A percentile compares a stretch with the other conserved stretches of the same genome.
Conservation (phyloP, 352 stramenopile genomes). For the Phytophthora sp. region DNA sequence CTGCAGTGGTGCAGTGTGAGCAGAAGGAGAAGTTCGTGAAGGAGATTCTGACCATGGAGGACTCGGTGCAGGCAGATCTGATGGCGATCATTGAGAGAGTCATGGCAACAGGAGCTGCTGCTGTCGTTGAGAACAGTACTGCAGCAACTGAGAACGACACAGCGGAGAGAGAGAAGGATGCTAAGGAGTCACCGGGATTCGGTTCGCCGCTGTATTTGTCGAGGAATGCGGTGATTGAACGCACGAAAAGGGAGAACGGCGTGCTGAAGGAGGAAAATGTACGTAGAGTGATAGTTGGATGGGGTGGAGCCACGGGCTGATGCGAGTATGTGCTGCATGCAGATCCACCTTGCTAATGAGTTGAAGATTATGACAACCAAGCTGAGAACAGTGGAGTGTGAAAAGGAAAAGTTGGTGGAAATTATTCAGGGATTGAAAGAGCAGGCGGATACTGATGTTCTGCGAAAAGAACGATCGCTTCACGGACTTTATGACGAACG, state of each 20-base stretch:
- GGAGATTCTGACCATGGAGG: conserved; percentile 70
- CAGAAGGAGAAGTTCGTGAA: conserved; percentile 59
- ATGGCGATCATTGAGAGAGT: conserved; percentile 70
- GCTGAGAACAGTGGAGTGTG: conserved; percentile 23
- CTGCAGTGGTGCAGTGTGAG: conserved; percentile 64
- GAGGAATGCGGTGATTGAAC: conserved; percentile 54
- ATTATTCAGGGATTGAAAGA: conserved; percentile 46
- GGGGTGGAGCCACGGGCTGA: not conserved
- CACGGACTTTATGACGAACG: conserved; percentile 59
- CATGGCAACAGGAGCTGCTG: conserved; percentile 27
- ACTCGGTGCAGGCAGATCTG: conserved; percentile 65
- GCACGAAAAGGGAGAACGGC: conserved; percentile 51
- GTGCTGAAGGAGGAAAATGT: conserved; percentile 75
- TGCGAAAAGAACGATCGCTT: conserved; percentile 65
- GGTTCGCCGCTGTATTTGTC: conserved; percentile 51
- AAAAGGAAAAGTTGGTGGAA: conserved; percentile 39
- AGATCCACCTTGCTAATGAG: conserved; percentile 51
- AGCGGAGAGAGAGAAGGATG: conserved; percentile 8
- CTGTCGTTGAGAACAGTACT: not conserved
- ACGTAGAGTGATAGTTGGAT: conserved; percentile 2
- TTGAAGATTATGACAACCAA: conserved; percentile 29
- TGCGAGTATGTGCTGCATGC: not conserved
- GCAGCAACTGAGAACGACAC: not conserved
- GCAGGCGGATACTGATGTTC: conserved; percentile 50
- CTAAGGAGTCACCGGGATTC: not conserved